Base-by-base conservation (phyloP, 306 rosid species). In the Begonia masoniana region DNA sequence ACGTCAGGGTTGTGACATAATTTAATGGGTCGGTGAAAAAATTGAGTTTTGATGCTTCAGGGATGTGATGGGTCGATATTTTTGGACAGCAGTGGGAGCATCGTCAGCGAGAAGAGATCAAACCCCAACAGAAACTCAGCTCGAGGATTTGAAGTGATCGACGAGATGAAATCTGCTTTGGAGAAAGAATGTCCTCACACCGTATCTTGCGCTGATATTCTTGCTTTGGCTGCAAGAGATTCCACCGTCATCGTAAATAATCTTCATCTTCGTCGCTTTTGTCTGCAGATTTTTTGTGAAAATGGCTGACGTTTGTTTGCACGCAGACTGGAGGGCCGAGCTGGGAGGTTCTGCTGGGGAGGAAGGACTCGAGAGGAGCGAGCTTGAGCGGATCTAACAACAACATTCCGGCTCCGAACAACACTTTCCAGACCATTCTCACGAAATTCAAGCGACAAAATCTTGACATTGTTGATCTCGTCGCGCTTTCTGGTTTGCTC, bases 341-440 rank as follows among this genome's bases (percentile, higher is more conserved):
- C 54, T 91, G 91, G 94, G 88, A 74, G 64, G 94, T 86, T 19
- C 92, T 88, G 62, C 63, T 86, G 41, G 99, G 96, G 13, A 83
- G 96, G 69, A 83, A 87, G 57, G 99, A 91, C 51, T 81, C 99
- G 1, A 59, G 59, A 60, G 72, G 58, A 24, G 92, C 94, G 35
- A 91, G 99, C 65, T 43, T 91, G 54, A 86, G 88, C 59, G 94
- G 96, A 67, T 91, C 99, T 13, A 91, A 91, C 79, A 69, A 74
- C 68, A 62, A 86, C 65, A 86, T 91, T 65, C 94, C 94, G 31
- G 99, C 96, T 13, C 99, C 99, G 64, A 91, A 86, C 76, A 91
- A 79, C 79, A 91, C 96, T 47, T 86, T 91, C 68, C 81, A 75
- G 56, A 86, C 96, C 60, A 68, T 91, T 49, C 75, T 86, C 74